Conservation (phyloP, 2,329 filamentous ascomycete genomes). For the Geoglossum cookeanum region DNA sequence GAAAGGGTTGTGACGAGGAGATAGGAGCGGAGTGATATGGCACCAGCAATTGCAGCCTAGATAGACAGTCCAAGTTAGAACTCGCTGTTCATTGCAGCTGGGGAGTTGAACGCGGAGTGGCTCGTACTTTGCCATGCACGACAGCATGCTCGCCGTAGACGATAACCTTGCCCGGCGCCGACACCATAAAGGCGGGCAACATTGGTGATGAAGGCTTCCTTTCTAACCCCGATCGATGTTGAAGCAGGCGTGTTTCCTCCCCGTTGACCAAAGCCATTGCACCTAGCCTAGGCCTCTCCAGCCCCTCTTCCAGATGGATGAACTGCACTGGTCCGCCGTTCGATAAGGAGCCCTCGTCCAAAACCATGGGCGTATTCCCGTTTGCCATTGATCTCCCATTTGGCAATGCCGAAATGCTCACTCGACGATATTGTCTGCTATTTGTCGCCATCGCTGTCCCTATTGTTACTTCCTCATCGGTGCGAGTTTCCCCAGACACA, state of each 20-base stretch:
- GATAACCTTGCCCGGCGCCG: slow-evolving; percentile 93
- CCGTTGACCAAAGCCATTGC: background rate
- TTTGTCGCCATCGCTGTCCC: background rate
- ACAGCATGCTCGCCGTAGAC: slow-evolving; percentile 96
- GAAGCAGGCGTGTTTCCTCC: background rate
- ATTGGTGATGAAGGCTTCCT: slow-evolving; percentile 30
- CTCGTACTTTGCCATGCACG: slow-evolving; percentile 74
- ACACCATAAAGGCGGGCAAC: slow-evolving; percentile 91
- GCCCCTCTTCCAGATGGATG: background rate
- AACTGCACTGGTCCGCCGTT: background rate
- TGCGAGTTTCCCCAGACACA: background rate
- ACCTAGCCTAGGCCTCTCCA: background rate
- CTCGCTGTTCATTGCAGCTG: background rate
- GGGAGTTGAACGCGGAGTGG: background rate
- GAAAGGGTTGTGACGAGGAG: slow-evolving; percentile 87
- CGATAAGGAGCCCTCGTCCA: background rate
- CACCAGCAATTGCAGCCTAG: slow-evolving; percentile 71
- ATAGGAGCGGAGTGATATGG: slow-evolving; percentile 89
- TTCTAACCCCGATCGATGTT: background rate
- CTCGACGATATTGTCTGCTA: background rate
- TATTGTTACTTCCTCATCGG: background rate
- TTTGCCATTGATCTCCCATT: background rate
- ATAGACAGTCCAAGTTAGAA: slow-evolving; percentile 1
- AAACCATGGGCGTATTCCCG: background rate
- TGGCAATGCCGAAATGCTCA: background rate